These are phyloP conservation scores for Hippophae gyantsensis DNA, from an alignment of 306 rosid genomes.

Conservation along the genomic window DNA sequence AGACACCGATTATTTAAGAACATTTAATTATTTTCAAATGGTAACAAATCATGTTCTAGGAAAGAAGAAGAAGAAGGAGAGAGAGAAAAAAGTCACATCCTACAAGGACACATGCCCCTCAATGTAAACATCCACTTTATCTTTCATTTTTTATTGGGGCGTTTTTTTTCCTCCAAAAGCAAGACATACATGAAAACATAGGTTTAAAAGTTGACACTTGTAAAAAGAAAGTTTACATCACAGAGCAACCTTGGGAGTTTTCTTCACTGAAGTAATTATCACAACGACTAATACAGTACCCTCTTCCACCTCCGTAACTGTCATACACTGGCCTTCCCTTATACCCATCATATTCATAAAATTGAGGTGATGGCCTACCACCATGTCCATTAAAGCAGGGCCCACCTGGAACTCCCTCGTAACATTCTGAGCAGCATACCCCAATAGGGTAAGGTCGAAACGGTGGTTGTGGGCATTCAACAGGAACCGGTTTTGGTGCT, in stretches of 20 bases:
- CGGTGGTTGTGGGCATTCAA: neutral
- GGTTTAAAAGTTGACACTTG: neutral
- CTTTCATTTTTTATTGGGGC: too few species aligned
- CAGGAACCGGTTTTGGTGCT: neutral
- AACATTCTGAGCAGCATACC: conserved; percentile 1
- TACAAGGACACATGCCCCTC: too few species aligned
- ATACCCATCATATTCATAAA: conserved; percentile 20
- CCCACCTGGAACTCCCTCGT: conserved; percentile 15
- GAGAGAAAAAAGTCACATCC: too few species aligned
- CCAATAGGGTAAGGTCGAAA: neutral
- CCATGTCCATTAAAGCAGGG: conserved; percentile 11
- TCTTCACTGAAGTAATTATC: conserved; percentile 6
- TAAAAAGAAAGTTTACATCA: conserved; percentile 1
- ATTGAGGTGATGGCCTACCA: conserved; percentile 5
- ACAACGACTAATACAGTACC: neutral
- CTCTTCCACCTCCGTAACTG: conserved; percentile 26
- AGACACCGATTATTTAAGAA: too few species aligned
- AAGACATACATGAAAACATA: too few species aligned
- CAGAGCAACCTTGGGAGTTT: neutral
- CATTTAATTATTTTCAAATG: too few species aligned
- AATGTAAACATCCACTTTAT: too few species aligned
- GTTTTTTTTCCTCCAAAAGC: too few species aligned
- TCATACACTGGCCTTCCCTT: conserved; percentile 30
- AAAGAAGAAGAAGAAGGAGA: too few species aligned
- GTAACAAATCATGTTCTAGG: too few species aligned